A percentile compares a stretch with the other conserved stretches of the same genome.
These are phyloP conservation scores for Chaetomium fimeti DNA, from an alignment of 495 filamentous ascomycete species.

Conservation along the genomic window DNA sequence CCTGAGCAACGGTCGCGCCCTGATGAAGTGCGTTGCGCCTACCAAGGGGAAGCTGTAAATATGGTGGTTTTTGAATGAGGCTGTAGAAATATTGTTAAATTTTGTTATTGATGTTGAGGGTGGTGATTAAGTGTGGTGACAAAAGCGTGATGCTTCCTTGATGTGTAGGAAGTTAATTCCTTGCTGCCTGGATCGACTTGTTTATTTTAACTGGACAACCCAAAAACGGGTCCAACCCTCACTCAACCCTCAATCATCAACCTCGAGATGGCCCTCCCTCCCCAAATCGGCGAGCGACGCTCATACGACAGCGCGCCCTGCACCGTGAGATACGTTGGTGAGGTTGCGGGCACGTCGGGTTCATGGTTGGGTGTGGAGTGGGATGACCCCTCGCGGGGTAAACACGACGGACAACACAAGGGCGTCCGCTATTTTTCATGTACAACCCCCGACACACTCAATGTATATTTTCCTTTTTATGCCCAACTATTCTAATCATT, in stretches of 20 bases:
- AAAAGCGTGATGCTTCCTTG: neutral
- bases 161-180: no score
- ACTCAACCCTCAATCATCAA: neutral
- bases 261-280: slow-evolving; percentile 23
- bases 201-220: neutral
- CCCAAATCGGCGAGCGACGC: slow-evolving; percentile 65
- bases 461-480: no score
- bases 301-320: slow-evolving; percentile 72
- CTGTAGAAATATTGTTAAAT: neutral
- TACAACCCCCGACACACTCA: slow-evolving; percentile 33
- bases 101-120: neutral
- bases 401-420: slow-evolving; percentile 81
- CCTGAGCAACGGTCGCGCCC: slow-evolving; percentile 77
- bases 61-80: neutral
- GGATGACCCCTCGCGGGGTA: slow-evolving; percentile 82
- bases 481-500: neutral
- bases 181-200: slow-evolving; percentile 23
- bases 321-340: slow-evolving; percentile 81
- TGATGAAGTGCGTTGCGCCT: slow-evolving; percentile 62
- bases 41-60: slow-evolving; percentile 63
- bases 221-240: neutral
- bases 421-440: slow-evolving; percentile 82
- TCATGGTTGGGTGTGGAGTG: slow-evolving; percentile 96
- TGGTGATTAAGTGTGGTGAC: neutral
- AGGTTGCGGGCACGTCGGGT: slow-evolving; percentile 70